Conservation (phyloP, 2,329 filamentous ascomycete genomes). For the Orbilia blumenaviensis region DNA sequence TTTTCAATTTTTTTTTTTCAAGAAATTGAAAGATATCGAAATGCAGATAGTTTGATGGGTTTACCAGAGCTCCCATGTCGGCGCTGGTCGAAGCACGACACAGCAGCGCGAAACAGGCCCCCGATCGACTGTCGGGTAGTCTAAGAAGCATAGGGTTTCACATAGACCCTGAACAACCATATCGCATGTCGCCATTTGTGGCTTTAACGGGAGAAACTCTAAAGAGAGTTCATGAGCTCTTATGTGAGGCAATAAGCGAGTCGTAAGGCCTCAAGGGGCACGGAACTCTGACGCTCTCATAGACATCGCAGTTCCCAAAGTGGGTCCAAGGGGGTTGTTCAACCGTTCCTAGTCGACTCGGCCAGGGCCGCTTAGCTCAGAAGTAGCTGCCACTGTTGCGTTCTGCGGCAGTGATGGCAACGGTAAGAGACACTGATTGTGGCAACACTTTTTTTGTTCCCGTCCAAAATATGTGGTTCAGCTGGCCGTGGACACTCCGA, state of each 20-base stretch:
- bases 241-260: slow-evolving; percentile 51
- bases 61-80: background rate
- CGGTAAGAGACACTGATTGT: slow-evolving; percentile 33
- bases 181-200: slow-evolving; percentile 46
- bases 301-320: slow-evolving; percentile 4
- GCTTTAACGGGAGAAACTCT: slow-evolving; percentile 43
- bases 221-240: slow-evolving; percentile 47
- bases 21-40: background rate
- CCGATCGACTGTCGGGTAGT: background rate
- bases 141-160: slow-evolving; percentile 28
- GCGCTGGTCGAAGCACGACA: background rate
- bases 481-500: slow-evolving; percentile 26
- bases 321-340: slow-evolving; percentile 11
- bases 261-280: slow-evolving; percentile 3
- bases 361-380: slow-evolving; percentile 22
- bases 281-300: slow-evolving; percentile 1
- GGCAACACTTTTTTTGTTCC: slow-evolving; percentile 42
- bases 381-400: background rate
- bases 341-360: background rate
- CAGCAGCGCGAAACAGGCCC: slow-evolving; percentile 8
- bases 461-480: slow-evolving; percentile 36
- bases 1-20: background rate
- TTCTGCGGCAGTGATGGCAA: slow-evolving; percentile 30
- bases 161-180: background rate
- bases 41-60: background rate